Percentiles rank a stretch among this genome's conserved stretches.
These are phyloP conservation scores for Phytophthora rubi DNA, from an alignment of 352 stramenopile genomes.

Conservation along the genomic window DNA sequence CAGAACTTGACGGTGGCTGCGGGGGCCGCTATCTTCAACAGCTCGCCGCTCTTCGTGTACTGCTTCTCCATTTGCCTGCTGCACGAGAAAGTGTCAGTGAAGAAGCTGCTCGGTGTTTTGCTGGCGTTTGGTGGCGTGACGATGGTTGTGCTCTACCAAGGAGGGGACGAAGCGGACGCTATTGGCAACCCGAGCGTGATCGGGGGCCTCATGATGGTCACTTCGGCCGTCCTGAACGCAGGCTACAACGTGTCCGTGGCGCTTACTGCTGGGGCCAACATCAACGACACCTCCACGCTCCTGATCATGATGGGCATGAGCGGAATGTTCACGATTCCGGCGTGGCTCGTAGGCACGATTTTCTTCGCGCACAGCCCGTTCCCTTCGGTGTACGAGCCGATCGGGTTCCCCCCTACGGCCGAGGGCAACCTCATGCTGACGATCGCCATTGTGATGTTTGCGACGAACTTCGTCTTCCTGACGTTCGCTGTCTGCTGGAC, in stretches of 20 bases:
- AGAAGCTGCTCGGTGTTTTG: slow-evolving; percentile 48
- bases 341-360: neutral
- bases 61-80: slow-evolving; percentile 70
- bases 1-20: slow-evolving; percentile 49
- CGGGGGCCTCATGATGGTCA: slow-evolving; percentile 49
- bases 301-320: slow-evolving; percentile 21
- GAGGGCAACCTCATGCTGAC: slow-evolving; percentile 44
- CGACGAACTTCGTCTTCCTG: slow-evolving; percentile 50
- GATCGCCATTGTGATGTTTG: slow-evolving; percentile 39
- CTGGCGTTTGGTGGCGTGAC: slow-evolving; percentile 51
- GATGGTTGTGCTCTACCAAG: slow-evolving; percentile 53
- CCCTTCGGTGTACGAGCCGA: slow-evolving; percentile 36
- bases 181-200: slow-evolving; percentile 42
- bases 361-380: slow-evolving; percentile 1
- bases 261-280: slow-evolving; percentile 38
- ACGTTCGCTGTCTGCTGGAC: slow-evolving; percentile 58
- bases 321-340: neutral
- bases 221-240: slow-evolving; percentile 52
- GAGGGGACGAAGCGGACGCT: slow-evolving; percentile 24
- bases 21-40: slow-evolving; percentile 62
- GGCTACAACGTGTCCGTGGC: slow-evolving; percentile 53
- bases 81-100: slow-evolving; percentile 38
- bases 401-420: slow-evolving; percentile 40
- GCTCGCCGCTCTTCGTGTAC: slow-evolving; percentile 64
- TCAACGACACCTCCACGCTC: slow-evolving; percentile 55